Conservation (phyloP, 768 basidiomycete genomes). For the Termitomyces sp. region DNA sequence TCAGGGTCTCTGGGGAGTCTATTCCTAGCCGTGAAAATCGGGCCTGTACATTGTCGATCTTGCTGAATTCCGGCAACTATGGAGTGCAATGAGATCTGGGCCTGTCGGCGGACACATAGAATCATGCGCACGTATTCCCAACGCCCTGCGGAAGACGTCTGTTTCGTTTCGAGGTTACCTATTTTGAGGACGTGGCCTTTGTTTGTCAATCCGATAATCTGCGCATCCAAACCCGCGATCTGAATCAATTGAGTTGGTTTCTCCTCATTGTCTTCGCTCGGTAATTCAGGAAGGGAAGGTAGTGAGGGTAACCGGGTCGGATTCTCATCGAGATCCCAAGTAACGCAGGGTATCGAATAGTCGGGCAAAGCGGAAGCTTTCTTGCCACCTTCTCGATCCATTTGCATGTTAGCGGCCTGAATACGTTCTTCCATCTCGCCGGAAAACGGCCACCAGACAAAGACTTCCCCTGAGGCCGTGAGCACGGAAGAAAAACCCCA, state of each 20-base stretch:
- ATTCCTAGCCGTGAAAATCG: constrained; percentile 12
- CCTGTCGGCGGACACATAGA: background rate
- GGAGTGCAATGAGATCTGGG: background rate
- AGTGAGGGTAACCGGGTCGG: constrained; percentile 59
- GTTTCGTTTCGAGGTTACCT: constrained; percentile 40
- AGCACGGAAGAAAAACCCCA: constrained; percentile 79
- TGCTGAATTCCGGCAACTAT: constrained; percentile 75
- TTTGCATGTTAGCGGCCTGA: constrained; percentile 33
- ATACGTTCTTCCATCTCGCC: constrained; percentile 38
- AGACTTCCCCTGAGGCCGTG: constrained; percentile 66
- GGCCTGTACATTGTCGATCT: constrained; percentile 46
- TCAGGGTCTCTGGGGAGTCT: constrained; percentile 41
- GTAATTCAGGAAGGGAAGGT: constrained; percentile 55
- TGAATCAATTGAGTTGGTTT: constrained; percentile 55
- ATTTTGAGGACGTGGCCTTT: constrained; percentile 74
- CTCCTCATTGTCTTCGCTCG: constrained; percentile 22
- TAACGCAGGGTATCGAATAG: constrained; percentile 52
- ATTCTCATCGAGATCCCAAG: constrained; percentile 53
- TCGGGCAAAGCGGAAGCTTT: constrained; percentile 31
- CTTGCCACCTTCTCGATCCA: constrained; percentile 41
- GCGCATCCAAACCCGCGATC: constrained; percentile 74
- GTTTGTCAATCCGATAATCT: constrained; percentile 78
- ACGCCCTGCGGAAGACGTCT: constrained; percentile 29
- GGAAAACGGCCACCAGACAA: constrained; percentile 70
- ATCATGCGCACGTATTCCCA: constrained; percentile 69